Conservation (phyloP, 345 rosid genomes). For the Syzygium aromaticum region DNA sequence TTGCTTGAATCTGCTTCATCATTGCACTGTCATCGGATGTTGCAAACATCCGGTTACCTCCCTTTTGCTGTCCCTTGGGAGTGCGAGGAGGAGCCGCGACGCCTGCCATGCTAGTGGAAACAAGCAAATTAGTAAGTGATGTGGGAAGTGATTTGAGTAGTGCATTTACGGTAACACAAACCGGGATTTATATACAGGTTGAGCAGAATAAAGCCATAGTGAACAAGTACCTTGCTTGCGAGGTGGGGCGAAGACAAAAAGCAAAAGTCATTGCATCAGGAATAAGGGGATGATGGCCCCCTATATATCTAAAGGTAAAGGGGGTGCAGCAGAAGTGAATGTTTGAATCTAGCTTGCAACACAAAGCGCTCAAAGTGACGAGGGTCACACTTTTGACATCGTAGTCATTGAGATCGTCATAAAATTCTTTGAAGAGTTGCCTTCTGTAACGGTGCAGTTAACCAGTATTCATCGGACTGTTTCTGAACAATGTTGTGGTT, state of each 20-base stretch:
- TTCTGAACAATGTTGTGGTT: background rate
- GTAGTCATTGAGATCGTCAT: background rate
- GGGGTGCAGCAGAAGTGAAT: background rate
- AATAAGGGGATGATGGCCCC: background rate
- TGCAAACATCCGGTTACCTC: constrained; percentile 15
- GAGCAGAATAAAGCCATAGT: background rate
- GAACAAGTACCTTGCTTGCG: constrained; percentile 8
- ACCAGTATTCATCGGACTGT: background rate
- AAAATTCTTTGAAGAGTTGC: background rate
- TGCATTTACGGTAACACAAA: background rate
- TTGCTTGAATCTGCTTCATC: constrained; percentile 34
- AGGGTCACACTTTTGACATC: background rate
- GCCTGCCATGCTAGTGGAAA: background rate
- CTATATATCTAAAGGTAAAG: background rate
- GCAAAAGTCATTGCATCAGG: background rate
- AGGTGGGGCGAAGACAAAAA: constrained; percentile 4
- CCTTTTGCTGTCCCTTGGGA: constrained; percentile 4
- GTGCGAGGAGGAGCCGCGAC: background rate
- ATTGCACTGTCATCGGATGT: constrained; percentile 21
- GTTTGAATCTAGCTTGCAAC: background rate
- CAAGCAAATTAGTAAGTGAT: background rate
- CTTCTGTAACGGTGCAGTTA: background rate
- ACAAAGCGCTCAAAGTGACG: background rate
- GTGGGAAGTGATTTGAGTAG: background rate
- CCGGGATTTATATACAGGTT: constrained; percentile 9